Conservation (phyloP, 1,139 yeast species). For the Taiozyma sp. region DNA sequence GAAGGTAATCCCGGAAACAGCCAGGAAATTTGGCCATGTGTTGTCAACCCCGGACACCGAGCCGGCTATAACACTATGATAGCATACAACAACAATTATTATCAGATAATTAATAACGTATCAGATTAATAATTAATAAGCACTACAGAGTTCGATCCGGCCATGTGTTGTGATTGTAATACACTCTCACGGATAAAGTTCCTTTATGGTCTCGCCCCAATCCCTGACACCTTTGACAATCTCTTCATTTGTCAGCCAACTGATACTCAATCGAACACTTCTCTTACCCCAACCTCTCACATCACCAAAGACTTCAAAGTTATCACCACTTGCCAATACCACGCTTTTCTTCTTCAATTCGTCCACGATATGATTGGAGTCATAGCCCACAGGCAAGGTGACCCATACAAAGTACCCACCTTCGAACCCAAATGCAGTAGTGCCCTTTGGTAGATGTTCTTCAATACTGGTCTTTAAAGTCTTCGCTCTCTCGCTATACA, state of each 20-base stretch:
- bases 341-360: slow-evolving; percentile 43
- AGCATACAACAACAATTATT: no score
- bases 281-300: slow-evolving; percentile 52
- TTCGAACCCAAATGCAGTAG: slow-evolving; percentile 56
- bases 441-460: slow-evolving; percentile 48
- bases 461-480: slow-evolving; percentile 37
- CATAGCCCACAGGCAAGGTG: slow-evolving; percentile 50
- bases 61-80: no score
- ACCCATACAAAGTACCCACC: slow-evolving; percentile 92
- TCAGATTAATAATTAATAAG: no score
- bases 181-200: slow-evolving; percentile 11
- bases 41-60: no score
- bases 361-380: slow-evolving; percentile 41
- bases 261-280: slow-evolving; percentile 59
- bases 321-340: slow-evolving; percentile 65
- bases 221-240: slow-evolving; percentile 53
- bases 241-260: slow-evolving; percentile 46
- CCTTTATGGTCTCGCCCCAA: slow-evolving; percentile 59
- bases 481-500: slow-evolving; percentile 48
- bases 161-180: no score
- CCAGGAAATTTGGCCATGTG: no score
- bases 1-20: not conserved
- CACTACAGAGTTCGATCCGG: no score
- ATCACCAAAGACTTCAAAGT: slow-evolving; percentile 72
- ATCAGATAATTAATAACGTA: no score